phyloP scores from a whole-genome alignment of 108 stramenopile genomes.

The Aurantiochytrium sp. region DNA sequence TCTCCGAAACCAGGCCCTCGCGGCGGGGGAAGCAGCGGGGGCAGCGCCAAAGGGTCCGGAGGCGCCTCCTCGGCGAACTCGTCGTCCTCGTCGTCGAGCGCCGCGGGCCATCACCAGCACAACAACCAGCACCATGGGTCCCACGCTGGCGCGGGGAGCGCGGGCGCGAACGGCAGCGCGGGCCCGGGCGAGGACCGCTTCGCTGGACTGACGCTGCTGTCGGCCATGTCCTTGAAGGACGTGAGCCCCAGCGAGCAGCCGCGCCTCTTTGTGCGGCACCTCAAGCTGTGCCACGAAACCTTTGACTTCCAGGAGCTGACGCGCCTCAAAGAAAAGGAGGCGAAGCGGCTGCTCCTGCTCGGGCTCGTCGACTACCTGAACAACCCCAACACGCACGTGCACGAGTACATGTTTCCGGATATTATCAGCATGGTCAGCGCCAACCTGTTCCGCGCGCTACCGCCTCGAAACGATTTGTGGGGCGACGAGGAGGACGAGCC shows the following conservation, averaged over 20 bases:
- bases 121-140: background rate
- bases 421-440: conserved; percentile 38
- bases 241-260: conserved; percentile 23
- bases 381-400: conserved; percentile 22
- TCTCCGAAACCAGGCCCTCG: background rate
- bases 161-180: background rate
- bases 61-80: no score
- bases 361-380: conserved; percentile 23
- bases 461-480: conserved; percentile 12
- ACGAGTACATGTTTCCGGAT: conserved; percentile 4
- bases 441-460: conserved; percentile 44
- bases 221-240: conserved; percentile 28
- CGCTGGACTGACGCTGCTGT: background rate
- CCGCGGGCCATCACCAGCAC: background rate
- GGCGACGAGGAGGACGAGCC: conserved; percentile 51
- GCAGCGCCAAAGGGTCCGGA: background rate
- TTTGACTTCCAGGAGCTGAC: conserved; percentile 1
- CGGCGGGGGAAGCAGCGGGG: background rate
- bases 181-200: background rate
- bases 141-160: background rate
- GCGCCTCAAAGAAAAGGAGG: background rate
- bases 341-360: background rate
- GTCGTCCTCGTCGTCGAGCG: background rate
- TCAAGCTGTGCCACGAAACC: conserved; percentile 21
- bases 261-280: background rate